Percentiles rank a stretch among this genome's conserved stretches.
Conservation (phyloP, 2,329 filamentous ascomycete species). For the Colletotrichum echinochloae region DNA sequence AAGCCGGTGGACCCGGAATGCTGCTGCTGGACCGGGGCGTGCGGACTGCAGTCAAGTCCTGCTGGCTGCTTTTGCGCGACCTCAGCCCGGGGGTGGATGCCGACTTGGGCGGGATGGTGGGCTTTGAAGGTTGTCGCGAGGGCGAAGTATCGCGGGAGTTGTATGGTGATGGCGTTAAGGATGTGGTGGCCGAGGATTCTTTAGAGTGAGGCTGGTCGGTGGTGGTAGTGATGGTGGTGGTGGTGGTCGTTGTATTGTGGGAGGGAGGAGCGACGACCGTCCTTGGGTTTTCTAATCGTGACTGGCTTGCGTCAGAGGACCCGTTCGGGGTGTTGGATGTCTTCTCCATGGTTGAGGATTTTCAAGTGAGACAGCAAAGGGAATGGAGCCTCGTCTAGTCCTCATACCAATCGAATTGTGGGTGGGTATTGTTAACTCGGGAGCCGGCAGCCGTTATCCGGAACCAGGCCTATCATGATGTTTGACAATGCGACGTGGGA, state of each 20-base stretch:
- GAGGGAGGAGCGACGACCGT: constrained; percentile 45
- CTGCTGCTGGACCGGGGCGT: constrained; percentile 61
- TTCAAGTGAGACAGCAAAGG: constrained; percentile 43
- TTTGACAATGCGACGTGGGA: constrained; percentile 40
- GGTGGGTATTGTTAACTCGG: constrained; percentile 40
- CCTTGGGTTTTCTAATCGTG: constrained; percentile 35
- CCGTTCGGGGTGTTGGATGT: constrained; percentile 48
- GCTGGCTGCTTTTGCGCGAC: constrained; percentile 74
- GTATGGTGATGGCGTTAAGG: constrained; percentile 52
- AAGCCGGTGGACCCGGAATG: constrained; percentile 70
- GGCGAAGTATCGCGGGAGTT: constrained; percentile 63
- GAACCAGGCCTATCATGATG: constrained; percentile 40
- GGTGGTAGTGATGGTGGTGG: constrained; percentile 44
- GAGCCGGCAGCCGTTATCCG: constrained; percentile 37
- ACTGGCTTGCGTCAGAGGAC: constrained; percentile 43
- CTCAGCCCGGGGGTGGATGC: constrained; percentile 55
- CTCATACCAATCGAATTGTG: constrained; percentile 39
- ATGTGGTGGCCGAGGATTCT: constrained; percentile 53
- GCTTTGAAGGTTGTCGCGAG: constrained; percentile 53
- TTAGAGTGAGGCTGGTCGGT: constrained; percentile 49
- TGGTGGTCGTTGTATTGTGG: constrained; percentile 44
- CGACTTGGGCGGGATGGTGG: constrained; percentile 48
- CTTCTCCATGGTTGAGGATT: constrained; percentile 52
- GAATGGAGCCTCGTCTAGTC: constrained; percentile 39
- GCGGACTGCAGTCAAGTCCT: constrained; percentile 74